phyloP scores from a whole-genome alignment of 352 stramenopile species.

The Pythium aquatile region DNA sequence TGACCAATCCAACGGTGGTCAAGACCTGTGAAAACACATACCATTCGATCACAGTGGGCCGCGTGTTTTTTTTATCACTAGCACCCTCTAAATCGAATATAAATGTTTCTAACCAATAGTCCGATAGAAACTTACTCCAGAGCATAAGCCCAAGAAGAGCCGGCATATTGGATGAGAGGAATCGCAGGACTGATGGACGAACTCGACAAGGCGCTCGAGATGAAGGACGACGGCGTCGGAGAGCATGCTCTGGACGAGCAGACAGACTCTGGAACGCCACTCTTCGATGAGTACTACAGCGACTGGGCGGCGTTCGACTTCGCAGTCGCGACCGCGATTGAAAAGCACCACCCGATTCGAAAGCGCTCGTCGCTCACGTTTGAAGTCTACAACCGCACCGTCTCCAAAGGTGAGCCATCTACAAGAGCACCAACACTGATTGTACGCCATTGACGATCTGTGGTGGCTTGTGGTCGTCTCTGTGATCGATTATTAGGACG shows the following conservation, averaged over 20 bases:
- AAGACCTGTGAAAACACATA: constrained; percentile 21
- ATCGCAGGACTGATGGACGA: constrained; percentile 17
- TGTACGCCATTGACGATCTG: background rate
- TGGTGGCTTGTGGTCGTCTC: background rate
- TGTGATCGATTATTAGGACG: constrained; percentile 29
- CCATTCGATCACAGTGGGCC: constrained; percentile 1
- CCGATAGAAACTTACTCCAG: background rate
- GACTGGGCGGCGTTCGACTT: constrained; percentile 72
- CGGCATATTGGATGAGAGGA: background rate
- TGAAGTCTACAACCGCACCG: constrained; percentile 84
- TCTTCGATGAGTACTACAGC: constrained; percentile 76
- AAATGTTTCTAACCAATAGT: constrained; percentile 3
- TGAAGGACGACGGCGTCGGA: constrained; percentile 9
- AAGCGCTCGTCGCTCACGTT: constrained; percentile 84
- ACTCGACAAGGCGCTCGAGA: constrained; percentile 22
- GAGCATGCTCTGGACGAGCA: background rate
- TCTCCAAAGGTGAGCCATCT: constrained; percentile 53
- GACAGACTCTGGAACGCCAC: constrained; percentile 23
- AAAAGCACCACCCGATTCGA: constrained; percentile 70
- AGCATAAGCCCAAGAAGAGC: background rate
- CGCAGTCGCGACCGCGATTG: constrained; percentile 56
- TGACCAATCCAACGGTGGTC: constrained; percentile 14
- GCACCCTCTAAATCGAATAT: background rate
- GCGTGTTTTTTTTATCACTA: background rate
- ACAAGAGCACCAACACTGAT: too few species aligned